Evolutionary conservation across 2,329 filamentous ascomycete species (phyloP).

Genomic region (Botrytis galanthina): DNA sequence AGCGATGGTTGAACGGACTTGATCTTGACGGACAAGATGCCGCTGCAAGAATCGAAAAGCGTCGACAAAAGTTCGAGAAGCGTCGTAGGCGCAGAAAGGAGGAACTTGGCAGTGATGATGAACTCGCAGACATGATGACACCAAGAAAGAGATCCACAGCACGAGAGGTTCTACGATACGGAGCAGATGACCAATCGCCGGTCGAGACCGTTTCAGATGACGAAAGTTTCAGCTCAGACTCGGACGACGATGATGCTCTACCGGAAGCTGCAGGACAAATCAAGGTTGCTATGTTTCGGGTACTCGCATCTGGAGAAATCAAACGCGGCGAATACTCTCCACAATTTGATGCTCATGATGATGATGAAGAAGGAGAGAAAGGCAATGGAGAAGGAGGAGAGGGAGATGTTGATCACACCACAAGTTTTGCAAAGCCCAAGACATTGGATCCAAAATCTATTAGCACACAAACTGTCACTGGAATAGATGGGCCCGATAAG

Average conservation of each 20-base stretch:
- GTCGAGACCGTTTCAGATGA: conserved; percentile 64
- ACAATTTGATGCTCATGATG: conserved; percentile 94
- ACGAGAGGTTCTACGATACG: conserved; percentile 71
- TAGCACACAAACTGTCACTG: conserved; percentile 98
- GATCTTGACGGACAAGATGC: conserved; percentile 93
- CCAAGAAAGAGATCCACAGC: conserved; percentile 34
- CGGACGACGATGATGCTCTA: conserved; percentile 72
- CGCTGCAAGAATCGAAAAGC: conserved; percentile 85
- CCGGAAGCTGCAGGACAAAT: conserved; percentile 96
- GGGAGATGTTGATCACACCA: conserved; percentile 92
- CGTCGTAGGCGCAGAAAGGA: conserved; percentile 63
- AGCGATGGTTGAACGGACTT: conserved; percentile 93
- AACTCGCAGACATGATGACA: conserved; percentile 42
- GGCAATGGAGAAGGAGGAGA: conserved; percentile 52
- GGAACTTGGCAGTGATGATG: conserved; percentile 47
- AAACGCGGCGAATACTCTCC: conserved; percentile 98
- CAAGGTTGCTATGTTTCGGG: conserved; percentile 94
- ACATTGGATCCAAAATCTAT: conserved; percentile 94
- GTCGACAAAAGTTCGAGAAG: conserved; percentile 74
- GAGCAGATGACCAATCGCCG: conserved; percentile 70
- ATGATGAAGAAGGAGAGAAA: conserved; percentile 59
- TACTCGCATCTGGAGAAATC: conserved; percentile 92
- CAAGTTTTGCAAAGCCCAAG: conserved; percentile 96
- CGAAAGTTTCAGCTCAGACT: conserved; percentile 72
- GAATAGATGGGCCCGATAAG: conserved; percentile 92